These are phyloP conservation scores for Grigorovia yakushimaensis DNA, from an alignment of 805 yeast species.

Conservation along the genomic window DNA sequence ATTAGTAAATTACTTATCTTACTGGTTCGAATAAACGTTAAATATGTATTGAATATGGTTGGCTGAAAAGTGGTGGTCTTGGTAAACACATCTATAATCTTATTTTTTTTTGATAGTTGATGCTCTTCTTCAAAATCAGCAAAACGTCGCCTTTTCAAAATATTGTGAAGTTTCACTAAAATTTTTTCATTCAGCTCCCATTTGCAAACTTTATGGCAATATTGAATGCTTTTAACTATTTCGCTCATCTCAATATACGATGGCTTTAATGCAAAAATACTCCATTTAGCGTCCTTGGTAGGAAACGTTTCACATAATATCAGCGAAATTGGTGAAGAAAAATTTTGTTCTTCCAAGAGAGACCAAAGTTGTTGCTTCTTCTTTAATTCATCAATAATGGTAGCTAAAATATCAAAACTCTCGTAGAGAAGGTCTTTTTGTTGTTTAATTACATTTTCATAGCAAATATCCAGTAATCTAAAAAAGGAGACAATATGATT, in stretches of 20 bases:
- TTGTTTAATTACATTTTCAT: constrained; percentile 1
- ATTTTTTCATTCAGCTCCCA: constrained; percentile 38
- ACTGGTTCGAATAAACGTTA: constrained; percentile 10
- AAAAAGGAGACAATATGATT: constrained; percentile 22
- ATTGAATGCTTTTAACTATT: constrained; percentile 13
- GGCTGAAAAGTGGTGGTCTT: constrained; percentile 3
- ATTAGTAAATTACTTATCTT: constrained; percentile 10
- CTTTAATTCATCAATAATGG: constrained; percentile 7
- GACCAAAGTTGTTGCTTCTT: constrained; percentile 15
- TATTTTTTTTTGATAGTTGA: constrained; percentile 3
- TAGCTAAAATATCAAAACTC: constrained; percentile 15
- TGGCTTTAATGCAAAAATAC: constrained; percentile 9
- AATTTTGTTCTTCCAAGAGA: constrained; percentile 7
- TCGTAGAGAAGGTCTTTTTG: constrained; percentile 8
- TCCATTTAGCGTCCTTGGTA: constrained; percentile 14
- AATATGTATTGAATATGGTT: constrained; percentile 17
- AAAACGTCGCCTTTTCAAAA: constrained; percentile 21
- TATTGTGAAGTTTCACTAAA: constrained; percentile 31
- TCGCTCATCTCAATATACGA: constrained; percentile 7
- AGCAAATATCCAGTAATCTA: constrained; percentile 16
- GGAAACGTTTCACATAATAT: constrained; percentile 16
- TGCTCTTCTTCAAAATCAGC: constrained; percentile 20
- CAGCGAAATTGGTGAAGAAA: constrained; percentile 12
- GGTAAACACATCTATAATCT: constrained; percentile 4
- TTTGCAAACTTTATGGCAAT: constrained; percentile 17